phyloP scores from a whole-genome alignment of 83 land plant species.

The Diphasiastrum complanatum region DNA sequence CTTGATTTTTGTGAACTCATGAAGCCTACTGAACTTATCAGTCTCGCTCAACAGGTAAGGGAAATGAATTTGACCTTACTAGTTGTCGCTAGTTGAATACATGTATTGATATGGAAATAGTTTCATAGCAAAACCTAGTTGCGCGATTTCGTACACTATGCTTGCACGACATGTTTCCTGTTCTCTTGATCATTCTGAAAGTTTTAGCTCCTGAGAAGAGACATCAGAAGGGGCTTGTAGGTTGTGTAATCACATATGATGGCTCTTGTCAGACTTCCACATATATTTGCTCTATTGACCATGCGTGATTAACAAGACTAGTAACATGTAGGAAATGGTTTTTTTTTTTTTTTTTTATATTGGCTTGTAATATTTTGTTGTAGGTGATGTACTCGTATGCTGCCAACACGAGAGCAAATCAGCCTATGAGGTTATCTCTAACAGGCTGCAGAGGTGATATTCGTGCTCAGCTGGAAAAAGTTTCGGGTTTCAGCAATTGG shows the following conservation, averaged over 20 bases:
- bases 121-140: too few relatives aligned
- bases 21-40: slow-evolving; percentile 54
- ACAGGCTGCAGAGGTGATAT: slow-evolving; percentile 83
- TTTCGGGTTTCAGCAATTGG: slow-evolving; percentile 88
- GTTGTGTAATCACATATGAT: neutral
- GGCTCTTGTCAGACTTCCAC: neutral
- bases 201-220: neutral
- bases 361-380: slow-evolving; percentile 20
- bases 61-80: neutral
- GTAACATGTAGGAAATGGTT: neutral
- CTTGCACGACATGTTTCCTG: neutral
- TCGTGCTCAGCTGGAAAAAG: slow-evolving; percentile 43
- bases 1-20: slow-evolving; percentile 74
- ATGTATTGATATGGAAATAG: neutral
- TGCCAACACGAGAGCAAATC: slow-evolving; percentile 57
- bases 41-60: slow-evolving; percentile 75
- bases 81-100: neutral
- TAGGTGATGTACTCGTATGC: slow-evolving; percentile 98
- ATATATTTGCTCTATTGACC: neutral
- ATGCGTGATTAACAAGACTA: neutral
- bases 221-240: neutral
- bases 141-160: too few relatives aligned
- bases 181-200: neutral
- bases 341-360: neutral
- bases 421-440: slow-evolving; percentile 69